Evolutionary conservation across 2,329 filamentous ascomycete species (phyloP).

Genomic region (Alternaria ventricosa): DNA sequence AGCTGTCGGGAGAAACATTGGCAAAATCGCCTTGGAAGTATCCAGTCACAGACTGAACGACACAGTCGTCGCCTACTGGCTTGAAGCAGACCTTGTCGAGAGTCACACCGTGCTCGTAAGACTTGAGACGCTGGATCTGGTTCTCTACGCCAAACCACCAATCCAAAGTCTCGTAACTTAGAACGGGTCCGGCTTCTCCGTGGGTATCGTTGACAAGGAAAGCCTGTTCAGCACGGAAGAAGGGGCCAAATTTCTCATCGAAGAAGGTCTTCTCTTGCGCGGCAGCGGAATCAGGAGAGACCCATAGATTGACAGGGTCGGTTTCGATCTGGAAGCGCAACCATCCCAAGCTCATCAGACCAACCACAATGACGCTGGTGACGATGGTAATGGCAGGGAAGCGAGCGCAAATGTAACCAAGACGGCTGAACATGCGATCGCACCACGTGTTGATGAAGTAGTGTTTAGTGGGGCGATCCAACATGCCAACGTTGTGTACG

Average conservation of each 20-base stretch:
- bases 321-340: slow-evolving; percentile 86
- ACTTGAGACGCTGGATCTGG: slow-evolving; percentile 74
- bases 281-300: slow-evolving; percentile 89
- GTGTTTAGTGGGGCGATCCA: slow-evolving; percentile 77
- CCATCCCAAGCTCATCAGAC: slow-evolving; percentile 85
- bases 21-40: slow-evolving; percentile 78
- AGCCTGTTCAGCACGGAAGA: slow-evolving; percentile 91
- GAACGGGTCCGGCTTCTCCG: slow-evolving; percentile 72
- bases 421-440: slow-evolving; percentile 77
- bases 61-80: slow-evolving; percentile 85
- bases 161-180: slow-evolving; percentile 84
- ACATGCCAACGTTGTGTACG: slow-evolving; percentile 75
- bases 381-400: slow-evolving; percentile 86
- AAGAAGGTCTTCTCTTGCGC: slow-evolving; percentile 95
- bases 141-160: slow-evolving; percentile 96
- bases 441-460: slow-evolving; percentile 86
- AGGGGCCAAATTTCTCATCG: slow-evolving; percentile 90
- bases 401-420: slow-evolving; percentile 80
- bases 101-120: slow-evolving; percentile 69
- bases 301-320: slow-evolving; percentile 92
- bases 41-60: slow-evolving; percentile 88
- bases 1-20: slow-evolving; percentile 68
- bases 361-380: slow-evolving; percentile 75
- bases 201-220: slow-evolving; percentile 91
- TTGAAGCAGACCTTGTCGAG: slow-evolving; percentile 93